Base-by-base conservation (phyloP, 2,329 filamentous ascomycete genomes). In the Hypoxylon sp. region DNA sequence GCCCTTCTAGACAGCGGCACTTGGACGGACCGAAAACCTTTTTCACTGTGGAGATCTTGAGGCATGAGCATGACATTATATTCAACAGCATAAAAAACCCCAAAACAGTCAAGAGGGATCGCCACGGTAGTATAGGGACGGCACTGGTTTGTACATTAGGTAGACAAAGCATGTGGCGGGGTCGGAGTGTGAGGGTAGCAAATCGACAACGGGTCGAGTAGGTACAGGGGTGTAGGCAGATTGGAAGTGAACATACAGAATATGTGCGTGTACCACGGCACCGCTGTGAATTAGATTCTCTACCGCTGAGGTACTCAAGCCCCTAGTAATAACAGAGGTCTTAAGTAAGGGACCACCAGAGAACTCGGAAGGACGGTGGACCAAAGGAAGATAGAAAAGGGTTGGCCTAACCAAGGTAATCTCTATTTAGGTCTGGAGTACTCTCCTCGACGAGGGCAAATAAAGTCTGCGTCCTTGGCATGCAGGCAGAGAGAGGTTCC, bases 161-260 rank as follows among this genome's bases (percentile, higher is more conserved):
- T n/a, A 73, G 73, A 75, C 74, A 75, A 76, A 73, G 73, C 74
- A 76, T 73, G 78, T 77, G 76, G 78, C 77, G 75, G 78, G 78
- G 77, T 77, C 73, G 73, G 73, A 64, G 74, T 66, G 70, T 64
- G 68, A 71, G 68, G 67, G 72, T 63, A 71, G 64, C 70, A 72
- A 73, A 70, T 71, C 72, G 69, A 69, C 67, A 72, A 71, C 71
- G 73, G 73, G 72, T 61, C 70, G 70, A 72, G 72, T 68, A 71
- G 72, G 72, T 68, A 71, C 74, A 76, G 74, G 77, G 74, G 73
- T 74, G 71, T 70, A 70, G 66, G 60, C 64, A 69, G 70, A 73
- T 70, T 71, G 69, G 74, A 72, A 75, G 75, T 76, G 70, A 73
- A 72, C 67, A 51, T 61, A 61, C 62, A 64, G 68, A 70, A 74